phyloP scores from a whole-genome alignment of 176 grass and related monocot genomes.

The Miscanthus lutarioriparius region DNA sequence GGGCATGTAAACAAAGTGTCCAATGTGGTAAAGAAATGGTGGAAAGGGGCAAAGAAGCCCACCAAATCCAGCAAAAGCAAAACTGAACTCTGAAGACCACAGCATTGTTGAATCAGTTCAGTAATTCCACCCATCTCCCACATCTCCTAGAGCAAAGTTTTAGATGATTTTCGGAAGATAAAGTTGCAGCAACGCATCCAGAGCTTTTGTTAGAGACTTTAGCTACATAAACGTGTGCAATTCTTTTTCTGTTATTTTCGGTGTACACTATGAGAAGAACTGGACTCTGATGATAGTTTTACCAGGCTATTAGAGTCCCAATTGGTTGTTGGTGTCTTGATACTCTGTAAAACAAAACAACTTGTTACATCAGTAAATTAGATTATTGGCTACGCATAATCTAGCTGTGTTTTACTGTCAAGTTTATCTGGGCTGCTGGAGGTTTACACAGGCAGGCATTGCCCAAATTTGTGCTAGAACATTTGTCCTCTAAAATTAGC shows the following conservation, averaged over 20 bases:
- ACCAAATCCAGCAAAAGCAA: slow-evolving; percentile 59
- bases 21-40: slow-evolving; percentile 76
- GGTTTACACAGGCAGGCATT: slow-evolving; percentile 5
- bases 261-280: slow-evolving; percentile 29
- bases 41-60: slow-evolving; percentile 60
- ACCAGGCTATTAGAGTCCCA: neutral
- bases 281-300: slow-evolving; percentile 14
- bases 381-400: slow-evolving; percentile 7
- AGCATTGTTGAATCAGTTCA: neutral
- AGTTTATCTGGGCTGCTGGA: neutral
- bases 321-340: neutral
- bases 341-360: slow-evolving; percentile 29
- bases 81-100: slow-evolving; percentile 60
- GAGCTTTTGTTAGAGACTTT: slow-evolving; percentile 3
- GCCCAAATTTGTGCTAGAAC: slow-evolving; percentile 13
- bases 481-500: slow-evolving; percentile 49
- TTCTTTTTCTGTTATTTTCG: slow-evolving; percentile 16
- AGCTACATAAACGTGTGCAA: slow-evolving; percentile 21
- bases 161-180: neutral
- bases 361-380: slow-evolving; percentile 20
- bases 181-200: neutral
- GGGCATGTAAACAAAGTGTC: slow-evolving; percentile 64
- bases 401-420: neutral
- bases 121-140: neutral
- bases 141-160: neutral